Conservation (phyloP, 441 rosid species). For the Codiaeum variegatum region DNA sequence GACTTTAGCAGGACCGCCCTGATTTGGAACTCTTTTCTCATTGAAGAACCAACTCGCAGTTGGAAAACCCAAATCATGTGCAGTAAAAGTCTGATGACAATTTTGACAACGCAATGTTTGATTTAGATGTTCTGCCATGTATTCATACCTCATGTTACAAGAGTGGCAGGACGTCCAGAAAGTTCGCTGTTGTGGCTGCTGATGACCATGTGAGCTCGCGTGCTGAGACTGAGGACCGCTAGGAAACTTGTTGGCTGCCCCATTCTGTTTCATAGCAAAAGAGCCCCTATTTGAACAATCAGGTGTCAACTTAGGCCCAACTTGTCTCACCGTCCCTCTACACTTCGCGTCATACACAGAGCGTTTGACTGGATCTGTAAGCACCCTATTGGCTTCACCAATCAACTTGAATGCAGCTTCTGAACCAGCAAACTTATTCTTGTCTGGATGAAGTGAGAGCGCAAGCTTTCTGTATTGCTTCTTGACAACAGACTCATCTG, state of each 20-base stretch:
- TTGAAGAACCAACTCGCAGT: conserved; percentile 24
- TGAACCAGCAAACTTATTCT: conserved; percentile 82
- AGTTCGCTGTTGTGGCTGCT: conserved; percentile 31
- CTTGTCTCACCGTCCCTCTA: conserved; percentile 29
- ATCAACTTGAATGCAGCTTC: conserved; percentile 90
- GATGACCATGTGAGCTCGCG: conserved; percentile 30
- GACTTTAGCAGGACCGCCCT: conserved; percentile 28
- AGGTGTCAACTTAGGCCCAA: conserved; percentile 34
- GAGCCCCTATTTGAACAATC: conserved; percentile 37
- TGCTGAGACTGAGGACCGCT: conserved; percentile 30
- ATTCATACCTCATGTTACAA: conserved; percentile 49
- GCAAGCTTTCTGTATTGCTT: conserved; percentile 89
- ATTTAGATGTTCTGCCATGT: conserved; percentile 31
- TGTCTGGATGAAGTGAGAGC: conserved; percentile 83
- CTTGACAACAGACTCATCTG: conserved; percentile 63
- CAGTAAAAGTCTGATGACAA: conserved; percentile 46
- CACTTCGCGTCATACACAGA: conserved; percentile 47
- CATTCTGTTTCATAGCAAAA: conserved; percentile 24
- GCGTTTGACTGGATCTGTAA: conserved; percentile 57
- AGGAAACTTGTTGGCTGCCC: conserved; percentile 21
- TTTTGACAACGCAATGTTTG: conserved; percentile 41
- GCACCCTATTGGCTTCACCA: conserved; percentile 84
- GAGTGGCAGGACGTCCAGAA: conserved; percentile 71
- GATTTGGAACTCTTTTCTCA: conserved; percentile 35
- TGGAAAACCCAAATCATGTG: conserved; percentile 37